Conservation (phyloP, 441 rosid species). For the Populus trichocarpa region DNA sequence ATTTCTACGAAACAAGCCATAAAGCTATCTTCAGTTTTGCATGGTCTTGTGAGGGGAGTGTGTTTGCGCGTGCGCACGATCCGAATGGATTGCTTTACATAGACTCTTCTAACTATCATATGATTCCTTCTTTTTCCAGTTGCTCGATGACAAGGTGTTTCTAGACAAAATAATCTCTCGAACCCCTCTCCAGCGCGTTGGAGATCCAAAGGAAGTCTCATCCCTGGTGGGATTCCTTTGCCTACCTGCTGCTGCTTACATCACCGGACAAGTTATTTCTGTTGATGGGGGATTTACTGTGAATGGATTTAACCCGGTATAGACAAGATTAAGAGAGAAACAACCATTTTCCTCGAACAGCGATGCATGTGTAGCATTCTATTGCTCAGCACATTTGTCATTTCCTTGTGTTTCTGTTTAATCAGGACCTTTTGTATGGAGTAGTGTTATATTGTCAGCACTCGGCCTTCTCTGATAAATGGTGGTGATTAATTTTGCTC, state of each 20-base stretch:
- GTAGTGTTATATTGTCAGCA: neutral
- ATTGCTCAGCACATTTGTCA: neutral
- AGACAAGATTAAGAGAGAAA: constrained; percentile 12
- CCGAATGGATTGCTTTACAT: neutral
- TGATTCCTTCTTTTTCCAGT: constrained; percentile 29
- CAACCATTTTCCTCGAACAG: neutral
- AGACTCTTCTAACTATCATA: neutral
- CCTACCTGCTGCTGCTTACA: constrained; percentile 79
- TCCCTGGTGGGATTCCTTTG: constrained; percentile 75
- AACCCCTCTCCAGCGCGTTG: constrained; percentile 75
- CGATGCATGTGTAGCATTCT: neutral
- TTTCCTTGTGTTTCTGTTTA: neutral
- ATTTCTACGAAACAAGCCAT: too few relatives aligned
- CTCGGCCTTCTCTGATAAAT: neutral
- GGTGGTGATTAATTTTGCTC: neutral
- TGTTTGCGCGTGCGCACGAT: too few relatives aligned
- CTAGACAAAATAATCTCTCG: constrained; percentile 44
- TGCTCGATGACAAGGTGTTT: constrained; percentile 53
- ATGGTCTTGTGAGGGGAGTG: neutral
- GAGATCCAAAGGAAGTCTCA: constrained; percentile 77
- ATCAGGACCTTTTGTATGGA: neutral
- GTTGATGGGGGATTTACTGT: constrained; percentile 82
- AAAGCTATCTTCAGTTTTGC: neutral
- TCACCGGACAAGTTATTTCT: constrained; percentile 71
- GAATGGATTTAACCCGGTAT: constrained; percentile 54